Evolutionary conservation across 108 stramenopile species (phyloP).

Genomic region (Pseudonitzschia multistriata): DNA sequence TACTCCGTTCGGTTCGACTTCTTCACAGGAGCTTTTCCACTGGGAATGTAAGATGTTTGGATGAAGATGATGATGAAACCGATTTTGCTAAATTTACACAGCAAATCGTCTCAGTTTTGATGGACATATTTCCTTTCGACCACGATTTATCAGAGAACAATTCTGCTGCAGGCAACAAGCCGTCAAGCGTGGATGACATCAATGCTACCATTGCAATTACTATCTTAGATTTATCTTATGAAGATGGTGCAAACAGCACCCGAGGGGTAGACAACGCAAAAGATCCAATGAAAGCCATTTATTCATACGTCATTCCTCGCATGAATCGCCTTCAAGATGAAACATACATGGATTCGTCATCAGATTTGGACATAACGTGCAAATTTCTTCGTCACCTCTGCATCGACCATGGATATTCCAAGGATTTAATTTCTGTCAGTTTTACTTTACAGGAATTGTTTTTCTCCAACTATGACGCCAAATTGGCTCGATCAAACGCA

Average conservation of each 20-base stretch:
- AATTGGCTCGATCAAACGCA: slow-evolving; percentile 18
- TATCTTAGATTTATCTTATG: slow-evolving; percentile 4
- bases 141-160: neutral
- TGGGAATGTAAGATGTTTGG: neutral
- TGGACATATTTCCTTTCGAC: slow-evolving; percentile 16
- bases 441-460: neutral
- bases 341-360: slow-evolving; percentile 1
- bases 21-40: neutral
- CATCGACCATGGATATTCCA: neutral
- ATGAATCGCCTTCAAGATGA: neutral
- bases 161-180: neutral
- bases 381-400: slow-evolving; percentile 4
- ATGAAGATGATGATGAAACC: neutral
- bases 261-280: neutral
- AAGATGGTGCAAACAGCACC: neutral
- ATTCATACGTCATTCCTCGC: slow-evolving; percentile 5
- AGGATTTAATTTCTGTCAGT: neutral
- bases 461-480: neutral
- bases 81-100: slow-evolving; percentile 10
- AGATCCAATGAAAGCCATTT: slow-evolving; percentile 1
- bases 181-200: neutral
- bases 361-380: slow-evolving; percentile 15
- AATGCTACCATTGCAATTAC: slow-evolving; percentile 14
- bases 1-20: neutral
- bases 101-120: slow-evolving; percentile 11